Conservation (phyloP, 1,139 yeast species). For the Kodamaea fungicola region DNA sequence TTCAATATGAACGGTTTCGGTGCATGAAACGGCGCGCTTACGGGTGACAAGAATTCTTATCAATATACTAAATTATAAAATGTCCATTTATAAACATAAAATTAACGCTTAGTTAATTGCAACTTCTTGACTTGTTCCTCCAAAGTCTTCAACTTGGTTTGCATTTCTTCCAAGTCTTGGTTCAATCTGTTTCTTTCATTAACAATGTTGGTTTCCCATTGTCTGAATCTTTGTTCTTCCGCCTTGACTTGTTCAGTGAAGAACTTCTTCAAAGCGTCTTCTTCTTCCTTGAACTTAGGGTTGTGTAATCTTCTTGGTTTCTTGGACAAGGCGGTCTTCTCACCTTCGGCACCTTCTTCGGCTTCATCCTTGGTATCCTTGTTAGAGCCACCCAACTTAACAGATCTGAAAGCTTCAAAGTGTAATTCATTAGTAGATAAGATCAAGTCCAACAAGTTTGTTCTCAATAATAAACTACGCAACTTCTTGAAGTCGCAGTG, state of each 20-base stretch:
- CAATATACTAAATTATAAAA: not conserved
- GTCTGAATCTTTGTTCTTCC: conserved; percentile 95
- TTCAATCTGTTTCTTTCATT: conserved; percentile 92
- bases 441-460: conserved; percentile 89
- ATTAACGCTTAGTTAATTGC: conserved; percentile 47
- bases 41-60: not conserved
- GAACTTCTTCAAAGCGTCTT: conserved; percentile 86
- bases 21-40: not conserved
- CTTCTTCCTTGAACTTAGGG: conserved; percentile 95
- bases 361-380: conserved; percentile 25
- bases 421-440: conserved; percentile 88
- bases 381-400: conserved; percentile 63
- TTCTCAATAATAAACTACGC: conserved; percentile 82
- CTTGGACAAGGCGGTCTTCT: conserved; percentile 27
- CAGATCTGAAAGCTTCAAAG: conserved; percentile 82
- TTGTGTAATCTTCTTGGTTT: conserved; percentile 62
- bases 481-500: conserved; percentile 95
- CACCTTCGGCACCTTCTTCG: conserved; percentile 27
- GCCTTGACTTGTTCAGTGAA: conserved; percentile 98
- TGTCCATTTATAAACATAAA: not conserved
- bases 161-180: conserved; percentile 89
- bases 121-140: conserved; percentile 72
- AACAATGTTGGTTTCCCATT: conserved; percentile 96
- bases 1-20: not conserved
- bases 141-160: conserved; percentile 62